These are phyloP conservation scores for Boletellus sp. DNA, from an alignment of 768 basidiomycete species.

Conservation along the genomic window DNA sequence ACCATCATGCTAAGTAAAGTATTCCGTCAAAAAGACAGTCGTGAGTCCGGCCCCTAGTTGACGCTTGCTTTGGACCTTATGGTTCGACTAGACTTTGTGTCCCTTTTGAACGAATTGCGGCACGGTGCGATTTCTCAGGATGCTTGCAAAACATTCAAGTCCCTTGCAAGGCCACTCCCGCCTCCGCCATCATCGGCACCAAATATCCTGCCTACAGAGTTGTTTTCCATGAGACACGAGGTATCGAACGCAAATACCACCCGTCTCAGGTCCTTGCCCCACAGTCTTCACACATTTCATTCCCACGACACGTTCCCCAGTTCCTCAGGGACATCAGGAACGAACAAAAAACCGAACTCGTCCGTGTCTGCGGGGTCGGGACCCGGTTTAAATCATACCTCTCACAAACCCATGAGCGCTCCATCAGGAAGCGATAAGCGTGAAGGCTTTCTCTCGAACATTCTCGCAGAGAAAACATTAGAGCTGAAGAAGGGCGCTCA, in stretches of 20 bases:
- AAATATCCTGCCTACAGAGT: slow-evolving; percentile 46
- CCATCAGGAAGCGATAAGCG: slow-evolving; percentile 32
- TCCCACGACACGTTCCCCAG: slow-evolving; percentile 47
- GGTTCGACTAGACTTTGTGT: slow-evolving; percentile 52
- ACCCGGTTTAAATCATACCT: slow-evolving; percentile 19
- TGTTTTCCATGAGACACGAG: slow-evolving; percentile 65
- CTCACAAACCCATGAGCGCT: slow-evolving; percentile 23
- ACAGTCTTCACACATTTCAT: slow-evolving; percentile 40
- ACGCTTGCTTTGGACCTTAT: background rate
- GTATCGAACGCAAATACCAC: slow-evolving; percentile 61
- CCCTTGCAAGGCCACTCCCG: slow-evolving; percentile 35
- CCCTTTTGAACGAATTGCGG: slow-evolving; percentile 74
- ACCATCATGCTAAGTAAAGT: slow-evolving; percentile 69
- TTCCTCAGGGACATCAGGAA: background rate
- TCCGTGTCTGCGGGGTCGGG: background rate
- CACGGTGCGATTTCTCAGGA: slow-evolving; percentile 49
- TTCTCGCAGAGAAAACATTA: slow-evolving; percentile 57
- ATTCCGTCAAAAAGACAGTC: slow-evolving; percentile 69
- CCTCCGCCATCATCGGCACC: slow-evolving; percentile 24
- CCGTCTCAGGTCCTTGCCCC: slow-evolving; percentile 48
- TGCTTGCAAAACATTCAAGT: slow-evolving; percentile 46
- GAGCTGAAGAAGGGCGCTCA: slow-evolving; percentile 60
- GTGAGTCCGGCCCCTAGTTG: slow-evolving; percentile 34
- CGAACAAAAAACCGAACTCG: slow-evolving; percentile 1
- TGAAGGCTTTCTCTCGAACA: slow-evolving; percentile 54